phyloP scores from a whole-genome alignment of 2,329 filamentous ascomycete species.

The Achaetomium macrosporum region DNA sequence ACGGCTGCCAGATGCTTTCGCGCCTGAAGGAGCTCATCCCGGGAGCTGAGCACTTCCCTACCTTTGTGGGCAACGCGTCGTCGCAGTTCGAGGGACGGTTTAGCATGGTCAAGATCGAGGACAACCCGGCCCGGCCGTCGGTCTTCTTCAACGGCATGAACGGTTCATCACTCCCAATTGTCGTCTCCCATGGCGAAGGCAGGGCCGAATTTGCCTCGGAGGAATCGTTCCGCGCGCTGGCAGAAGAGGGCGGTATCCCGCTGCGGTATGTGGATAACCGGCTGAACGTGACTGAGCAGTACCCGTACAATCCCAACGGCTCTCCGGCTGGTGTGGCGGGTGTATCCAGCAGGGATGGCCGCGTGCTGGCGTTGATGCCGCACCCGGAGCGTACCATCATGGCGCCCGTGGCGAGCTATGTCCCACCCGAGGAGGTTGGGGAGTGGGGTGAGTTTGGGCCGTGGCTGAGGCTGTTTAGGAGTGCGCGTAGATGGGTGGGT shows the following conservation, averaged over 20 bases:
- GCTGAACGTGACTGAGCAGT: conserved; percentile 67
- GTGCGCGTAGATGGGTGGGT: conserved; percentile 81
- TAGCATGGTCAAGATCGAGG: conserved; percentile 71
- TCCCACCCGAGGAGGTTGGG: conserved; percentile 51
- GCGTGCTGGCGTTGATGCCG: conserved; percentile 86
- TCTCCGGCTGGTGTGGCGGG: conserved; percentile 76
- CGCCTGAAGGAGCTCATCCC: conserved; percentile 80
- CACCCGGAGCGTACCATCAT: conserved; percentile 88
- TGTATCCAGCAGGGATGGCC: conserved; percentile 69
- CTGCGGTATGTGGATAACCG: conserved; percentile 84
- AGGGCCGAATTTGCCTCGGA: conserved; percentile 63
- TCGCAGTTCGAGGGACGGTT: conserved; percentile 88
- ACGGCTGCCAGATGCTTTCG: conserved; percentile 92
- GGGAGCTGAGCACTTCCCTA: conserved; percentile 76
- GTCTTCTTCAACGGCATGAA: conserved; percentile 90
- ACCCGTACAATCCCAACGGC: conserved; percentile 86
- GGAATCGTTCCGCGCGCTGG: conserved; percentile 48
- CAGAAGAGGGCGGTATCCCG: conserved; percentile 63
- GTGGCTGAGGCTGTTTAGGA: conserved; percentile 82
- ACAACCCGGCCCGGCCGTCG: conserved; percentile 51
- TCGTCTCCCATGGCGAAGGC: conserved; percentile 86
- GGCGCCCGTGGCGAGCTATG: conserved; percentile 70
- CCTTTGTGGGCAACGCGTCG: conserved; percentile 75
- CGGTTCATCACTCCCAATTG: conserved; percentile 75
- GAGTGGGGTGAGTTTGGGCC: conserved; percentile 78